Percentiles rank a stretch among this genome's conserved stretches.
These are phyloP conservation scores for Hortiboletus flavorubellus DNA, from an alignment of 768 basidiomycete species.

Conservation along the genomic window DNA sequence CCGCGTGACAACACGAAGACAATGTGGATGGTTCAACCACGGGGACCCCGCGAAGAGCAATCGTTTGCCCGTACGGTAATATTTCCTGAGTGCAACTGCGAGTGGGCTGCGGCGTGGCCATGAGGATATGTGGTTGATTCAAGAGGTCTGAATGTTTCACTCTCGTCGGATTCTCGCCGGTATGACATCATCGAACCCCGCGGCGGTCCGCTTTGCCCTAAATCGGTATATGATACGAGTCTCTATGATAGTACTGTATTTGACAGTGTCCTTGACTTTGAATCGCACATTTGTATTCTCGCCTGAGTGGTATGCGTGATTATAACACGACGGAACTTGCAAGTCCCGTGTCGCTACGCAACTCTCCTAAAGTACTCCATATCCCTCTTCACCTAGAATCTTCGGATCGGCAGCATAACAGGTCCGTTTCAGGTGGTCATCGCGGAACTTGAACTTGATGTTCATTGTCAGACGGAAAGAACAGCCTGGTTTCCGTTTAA, in stretches of 20 bases:
- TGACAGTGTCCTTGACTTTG: neutral
- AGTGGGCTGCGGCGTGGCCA: neutral
- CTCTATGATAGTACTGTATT: no score
- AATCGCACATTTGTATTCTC: no score
- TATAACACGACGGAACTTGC: neutral
- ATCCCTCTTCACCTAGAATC: no score
- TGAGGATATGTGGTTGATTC: no score
- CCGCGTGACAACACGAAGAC: no score
- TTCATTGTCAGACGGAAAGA: slow-evolving; percentile 33
- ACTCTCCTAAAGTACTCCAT: slow-evolving; percentile 11
- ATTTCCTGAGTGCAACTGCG: neutral
- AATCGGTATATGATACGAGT: neutral
- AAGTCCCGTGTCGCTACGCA: neutral
- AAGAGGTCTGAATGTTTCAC: neutral
- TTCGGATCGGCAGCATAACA: slow-evolving; percentile 35
- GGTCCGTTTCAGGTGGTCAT: no score
- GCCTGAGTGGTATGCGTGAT: neutral
- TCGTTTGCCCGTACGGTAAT: no score
- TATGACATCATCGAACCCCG: no score
- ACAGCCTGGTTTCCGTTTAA: slow-evolving; percentile 4
- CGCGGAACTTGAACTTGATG: neutral
- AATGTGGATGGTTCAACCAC: no score
- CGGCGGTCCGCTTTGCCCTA: neutral
- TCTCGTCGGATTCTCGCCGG: no score
- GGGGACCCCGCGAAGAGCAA: no score